Conservation (phyloP, 2,329 filamentous ascomycete genomes). For the Pseudocercospora vitis region DNA sequence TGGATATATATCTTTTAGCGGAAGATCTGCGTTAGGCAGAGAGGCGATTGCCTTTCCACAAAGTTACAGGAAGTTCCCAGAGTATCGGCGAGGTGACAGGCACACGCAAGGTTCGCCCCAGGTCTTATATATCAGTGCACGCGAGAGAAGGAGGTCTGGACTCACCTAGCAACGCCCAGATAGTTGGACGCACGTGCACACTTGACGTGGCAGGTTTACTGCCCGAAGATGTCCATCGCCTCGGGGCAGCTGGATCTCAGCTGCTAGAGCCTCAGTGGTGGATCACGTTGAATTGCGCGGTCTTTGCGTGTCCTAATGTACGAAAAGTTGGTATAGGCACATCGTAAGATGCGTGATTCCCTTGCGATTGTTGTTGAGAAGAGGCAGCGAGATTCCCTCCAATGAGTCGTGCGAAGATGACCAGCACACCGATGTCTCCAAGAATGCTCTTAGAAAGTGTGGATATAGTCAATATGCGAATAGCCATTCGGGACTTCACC, state of each 20-base stretch:
- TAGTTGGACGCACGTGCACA: constrained; percentile 7
- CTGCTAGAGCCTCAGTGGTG: background rate
- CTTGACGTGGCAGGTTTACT: constrained; percentile 6
- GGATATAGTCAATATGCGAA: background rate
- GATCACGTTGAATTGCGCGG: background rate
- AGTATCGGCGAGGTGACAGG: background rate
- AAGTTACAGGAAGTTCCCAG: background rate
- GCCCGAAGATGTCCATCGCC: background rate
- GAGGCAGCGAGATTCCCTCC: constrained; percentile 5
- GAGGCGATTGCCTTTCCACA: background rate
- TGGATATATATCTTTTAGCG: background rate
- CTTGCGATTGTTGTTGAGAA: background rate
- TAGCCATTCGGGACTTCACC: background rate
- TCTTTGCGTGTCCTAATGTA: background rate
- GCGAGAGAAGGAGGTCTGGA: constrained; percentile 4
- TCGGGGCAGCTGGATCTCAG: background rate
- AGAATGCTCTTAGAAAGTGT: background rate
- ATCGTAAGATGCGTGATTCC: background rate
- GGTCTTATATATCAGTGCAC: constrained; percentile 6
- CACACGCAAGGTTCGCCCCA: constrained; percentile 5
- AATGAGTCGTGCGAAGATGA: background rate
- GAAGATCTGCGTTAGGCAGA: background rate
- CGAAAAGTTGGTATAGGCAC: background rate
- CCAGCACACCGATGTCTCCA: constrained; percentile 2
- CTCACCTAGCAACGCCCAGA: background rate